Evolutionary conservation across 305 asterid genomes (phyloP), one percentile per base, ranked within the genome.

Genomic region (Andrographis paniculata): DNA sequence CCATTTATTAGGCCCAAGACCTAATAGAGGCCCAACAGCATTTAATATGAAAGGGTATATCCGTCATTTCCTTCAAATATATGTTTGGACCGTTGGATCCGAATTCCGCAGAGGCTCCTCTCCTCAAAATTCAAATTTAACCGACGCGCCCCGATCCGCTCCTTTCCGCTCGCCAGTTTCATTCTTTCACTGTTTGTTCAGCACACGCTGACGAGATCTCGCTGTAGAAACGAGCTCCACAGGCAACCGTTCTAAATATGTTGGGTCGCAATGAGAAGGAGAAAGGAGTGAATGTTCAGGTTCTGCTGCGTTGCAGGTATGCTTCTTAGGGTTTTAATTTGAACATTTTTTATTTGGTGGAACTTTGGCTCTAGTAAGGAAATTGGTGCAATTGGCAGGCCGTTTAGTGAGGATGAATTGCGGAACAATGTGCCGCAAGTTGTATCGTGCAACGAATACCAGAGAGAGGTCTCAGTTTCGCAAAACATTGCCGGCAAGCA

Each of bases 401-500:
- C 99, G 5, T 87, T 84, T 41, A 92, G 95, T 53, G 86, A 79
- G 2, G 99, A 92, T 0, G 99, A 92, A 74, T 61, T 92, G 65
- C 65, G 82, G 68, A 92, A 65, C 68, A 87, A 92, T 47, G 99
- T 96, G 17, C 96, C 98, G 9, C 96, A 83, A 66, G 95, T 92
- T 19, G 79, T 92, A 49, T 75, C 87, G 17, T 92, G 99, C 58
- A 79, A 79, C 55, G 99, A 92, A 13, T 81, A 72, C 63, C 76
- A 72, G 63, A 69, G 91, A 52, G 99, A 92, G 74, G 99, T 87
- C 6, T 56, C 86, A 0, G 94, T 92, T 1, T 79, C 95, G 6
- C 99, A 92, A 61, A 84, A 52, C 60, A 87, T 91, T 33, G 95
- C 96, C 15, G 99, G 95, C 13, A 92, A 92, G 63, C 97, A 87